Conservation (phyloP, 257 asterid species). For the Echites panduratus region DNA sequence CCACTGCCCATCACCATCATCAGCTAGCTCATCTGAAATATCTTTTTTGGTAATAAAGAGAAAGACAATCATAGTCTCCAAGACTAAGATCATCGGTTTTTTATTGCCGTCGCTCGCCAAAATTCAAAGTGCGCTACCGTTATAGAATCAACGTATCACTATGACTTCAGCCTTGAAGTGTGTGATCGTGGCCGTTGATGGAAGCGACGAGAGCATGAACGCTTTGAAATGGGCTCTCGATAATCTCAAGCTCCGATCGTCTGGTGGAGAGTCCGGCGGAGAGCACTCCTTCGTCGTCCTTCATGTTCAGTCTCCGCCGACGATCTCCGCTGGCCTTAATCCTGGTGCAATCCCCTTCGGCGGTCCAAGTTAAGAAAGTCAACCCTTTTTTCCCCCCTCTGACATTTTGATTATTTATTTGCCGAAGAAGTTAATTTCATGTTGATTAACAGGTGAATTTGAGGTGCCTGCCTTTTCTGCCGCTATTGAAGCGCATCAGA, state of each 20-base stretch:
- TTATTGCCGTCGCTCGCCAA: background rate
- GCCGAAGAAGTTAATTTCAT: background rate
- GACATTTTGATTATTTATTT: background rate
- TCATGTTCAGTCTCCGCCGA: constrained; percentile 46
- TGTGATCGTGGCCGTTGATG: constrained; percentile 45
- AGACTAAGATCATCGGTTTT: background rate
- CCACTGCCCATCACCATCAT: background rate
- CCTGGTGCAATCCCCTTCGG: constrained; percentile 45
- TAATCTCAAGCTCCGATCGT: constrained; percentile 30
- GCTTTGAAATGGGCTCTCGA: constrained; percentile 45
- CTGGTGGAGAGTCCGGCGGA: constrained; percentile 4
- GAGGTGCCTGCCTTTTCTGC: constrained; percentile 49
- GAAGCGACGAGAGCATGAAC: constrained; percentile 47
- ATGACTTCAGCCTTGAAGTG: constrained; percentile 14
- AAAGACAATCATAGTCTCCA: background rate
- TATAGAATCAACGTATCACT: background rate
- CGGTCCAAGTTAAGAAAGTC: constrained; percentile 42
- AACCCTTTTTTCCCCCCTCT: background rate
- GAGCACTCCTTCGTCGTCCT: constrained; percentile 27
- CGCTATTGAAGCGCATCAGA: constrained; percentile 46
- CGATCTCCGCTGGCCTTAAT: constrained; percentile 36
- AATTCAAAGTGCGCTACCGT: background rate
- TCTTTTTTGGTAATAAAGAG: background rate
- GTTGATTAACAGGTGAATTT: constrained; percentile 28
- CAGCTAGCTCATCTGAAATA: background rate